phyloP scores from a whole-genome alignment of 1,139 yeast genomes.

The Saccharomycopsis hybrid region DNA sequence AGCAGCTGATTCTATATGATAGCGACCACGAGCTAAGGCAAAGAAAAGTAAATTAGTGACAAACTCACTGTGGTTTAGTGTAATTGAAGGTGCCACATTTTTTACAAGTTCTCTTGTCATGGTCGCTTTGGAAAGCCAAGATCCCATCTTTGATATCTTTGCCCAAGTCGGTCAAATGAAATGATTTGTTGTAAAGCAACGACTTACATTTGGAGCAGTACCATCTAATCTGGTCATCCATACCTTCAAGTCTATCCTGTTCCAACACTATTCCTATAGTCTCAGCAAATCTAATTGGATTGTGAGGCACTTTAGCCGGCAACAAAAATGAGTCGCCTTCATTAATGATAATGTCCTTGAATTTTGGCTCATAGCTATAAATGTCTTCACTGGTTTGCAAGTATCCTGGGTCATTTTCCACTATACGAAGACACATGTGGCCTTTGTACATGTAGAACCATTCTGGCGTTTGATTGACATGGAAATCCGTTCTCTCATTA shows the following conservation, averaged over 20 bases:
- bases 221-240: conserved; percentile 74
- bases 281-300: conserved; percentile 78
- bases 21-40: too few relatives aligned
- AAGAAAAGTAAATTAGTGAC: too few relatives aligned
- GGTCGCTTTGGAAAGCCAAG: conserved; percentile 56
- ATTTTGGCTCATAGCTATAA: conserved; percentile 45
- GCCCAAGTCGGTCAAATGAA: conserved; percentile 77
- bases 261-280: conserved; percentile 94
- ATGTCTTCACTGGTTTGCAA: conserved; percentile 2
- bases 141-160: conserved; percentile 87
- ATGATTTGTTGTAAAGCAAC: conserved; percentile 60
- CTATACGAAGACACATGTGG: conserved; percentile 75
- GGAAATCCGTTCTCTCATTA: conserved; percentile 88
- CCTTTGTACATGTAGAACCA: conserved; percentile 89
- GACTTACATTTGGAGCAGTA: conserved; percentile 67
- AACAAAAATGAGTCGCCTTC: conserved; percentile 87
- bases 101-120: conserved; percentile 62
- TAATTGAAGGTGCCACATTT: conserved; percentile 68
- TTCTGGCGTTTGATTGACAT: conserved; percentile 90
- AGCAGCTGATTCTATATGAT: too few relatives aligned
- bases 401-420: conserved; percentile 39
- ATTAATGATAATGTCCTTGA: conserved; percentile 64
- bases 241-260: conserved; percentile 75
- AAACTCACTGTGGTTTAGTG: conserved; percentile 47
- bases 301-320: conserved; percentile 83